These are phyloP conservation scores for Microglena sp. DNA, from an alignment of 139 green algal species.

Conservation along the genomic window DNA sequence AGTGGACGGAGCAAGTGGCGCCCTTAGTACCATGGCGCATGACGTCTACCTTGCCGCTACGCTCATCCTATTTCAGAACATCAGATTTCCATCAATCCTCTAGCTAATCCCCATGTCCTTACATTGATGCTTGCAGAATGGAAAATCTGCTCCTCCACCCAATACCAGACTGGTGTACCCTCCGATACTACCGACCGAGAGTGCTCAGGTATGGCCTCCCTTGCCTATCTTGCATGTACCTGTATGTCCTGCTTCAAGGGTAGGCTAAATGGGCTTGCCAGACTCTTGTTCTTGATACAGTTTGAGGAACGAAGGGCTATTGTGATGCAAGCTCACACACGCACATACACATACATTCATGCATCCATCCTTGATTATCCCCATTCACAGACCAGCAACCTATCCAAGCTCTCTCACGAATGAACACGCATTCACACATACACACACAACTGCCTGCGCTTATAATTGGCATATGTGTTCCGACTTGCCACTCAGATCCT, in stretches of 20 bases:
- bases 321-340: background rate
- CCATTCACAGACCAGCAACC: background rate
- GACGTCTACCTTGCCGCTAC: background rate
- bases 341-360: slow-evolving; percentile 1
- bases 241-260: background rate
- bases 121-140: no score
- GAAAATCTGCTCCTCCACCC: no score
- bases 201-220: background rate
- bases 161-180: no score
- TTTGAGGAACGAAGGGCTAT: background rate
- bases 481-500: no score
- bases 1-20: no score
- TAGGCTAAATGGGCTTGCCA: background rate
- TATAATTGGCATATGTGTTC: no score
- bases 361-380: background rate
- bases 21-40: no score
- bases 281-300: background rate
- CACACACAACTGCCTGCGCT: background rate
- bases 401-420: background rate
- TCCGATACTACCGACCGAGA: no score
- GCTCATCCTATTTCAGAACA: no score
- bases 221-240: background rate
- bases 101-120: no score
- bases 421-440: background rate
- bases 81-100: no score